Evolutionary conservation across 2,329 filamentous ascomycete genomes (phyloP).

Genomic region (Ascocoryne sarcoides): DNA sequence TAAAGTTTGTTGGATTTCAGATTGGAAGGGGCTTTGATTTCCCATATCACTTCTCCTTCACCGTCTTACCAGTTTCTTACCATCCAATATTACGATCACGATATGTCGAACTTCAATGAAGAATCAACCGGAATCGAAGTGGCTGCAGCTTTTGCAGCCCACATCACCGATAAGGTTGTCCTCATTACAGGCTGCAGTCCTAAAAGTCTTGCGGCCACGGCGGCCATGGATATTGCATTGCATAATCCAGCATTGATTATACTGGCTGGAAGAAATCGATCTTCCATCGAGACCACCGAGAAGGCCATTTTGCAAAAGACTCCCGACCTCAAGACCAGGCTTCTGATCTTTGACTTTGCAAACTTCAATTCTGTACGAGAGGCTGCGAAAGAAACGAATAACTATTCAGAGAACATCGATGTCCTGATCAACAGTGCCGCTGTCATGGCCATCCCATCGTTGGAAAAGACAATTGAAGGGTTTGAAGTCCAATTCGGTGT

Average conservation of each 20-base stretch:
- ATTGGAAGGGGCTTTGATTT: neutral
- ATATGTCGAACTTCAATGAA: conserved; percentile 20
- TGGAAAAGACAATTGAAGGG: conserved; percentile 29
- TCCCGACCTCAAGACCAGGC: conserved; percentile 26
- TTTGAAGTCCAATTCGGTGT: conserved; percentile 27
- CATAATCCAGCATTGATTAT: conserved; percentile 27
- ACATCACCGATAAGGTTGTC: conserved; percentile 11
- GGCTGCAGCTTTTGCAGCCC: conserved; percentile 18
- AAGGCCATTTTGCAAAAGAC: conserved; percentile 25
- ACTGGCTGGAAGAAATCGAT: conserved; percentile 26
- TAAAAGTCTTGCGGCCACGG: conserved; percentile 2
- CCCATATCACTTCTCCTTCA: neutral
- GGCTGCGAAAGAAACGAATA: conserved; percentile 31
- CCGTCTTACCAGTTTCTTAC: neutral
- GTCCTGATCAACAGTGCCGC: conserved; percentile 36
- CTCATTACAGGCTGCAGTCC: conserved; percentile 9
- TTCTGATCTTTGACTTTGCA: conserved; percentile 33
- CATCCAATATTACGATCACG: neutral
- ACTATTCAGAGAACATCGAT: conserved; percentile 31
- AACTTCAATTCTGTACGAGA: conserved; percentile 29
- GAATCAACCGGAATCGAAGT: conserved; percentile 30
- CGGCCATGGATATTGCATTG: conserved; percentile 2
- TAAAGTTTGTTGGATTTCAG: neutral
- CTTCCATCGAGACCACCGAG: conserved; percentile 24
- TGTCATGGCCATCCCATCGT: conserved; percentile 33